Evolutionary conservation across 768 basidiomycete genomes (phyloP), one percentile per base, ranked within the genome.

Genomic region (Boletus reticuloceps): DNA sequence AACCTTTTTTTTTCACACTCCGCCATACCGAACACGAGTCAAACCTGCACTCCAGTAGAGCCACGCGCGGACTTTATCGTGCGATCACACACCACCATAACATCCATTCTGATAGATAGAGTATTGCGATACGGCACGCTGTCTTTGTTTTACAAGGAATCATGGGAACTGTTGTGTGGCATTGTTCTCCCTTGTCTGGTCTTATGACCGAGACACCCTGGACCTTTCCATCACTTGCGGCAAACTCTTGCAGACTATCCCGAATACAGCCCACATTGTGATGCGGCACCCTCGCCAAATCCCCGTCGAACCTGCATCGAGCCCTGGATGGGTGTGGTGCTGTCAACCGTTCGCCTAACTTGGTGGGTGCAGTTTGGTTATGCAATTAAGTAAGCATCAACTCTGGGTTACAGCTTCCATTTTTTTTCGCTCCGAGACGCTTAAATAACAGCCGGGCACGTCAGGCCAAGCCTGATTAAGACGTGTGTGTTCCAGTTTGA

Each of bases 341-440:
- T 54, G 62, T 47, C 55, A 60, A 45, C 42, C 9, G 6, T 40
- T 64, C 60, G 64, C 62, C 60, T 58, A 67, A 52, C 47, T 5
- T 22, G 20, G 39, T 54, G 53, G 53, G 27, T 31, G 19, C 38
- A 38, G 38, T 45, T 25, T 31, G 53, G 53, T 58, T 50, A 59
- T 60, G 44, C 41, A 49, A 66, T 69, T 67, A 67, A 16, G 48
- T 65, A 67, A 67, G 42, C 57, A 47, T 29, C 8, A 16, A 19
- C 53, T 52, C 47, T 42, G 51, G 51, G 16, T 48, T 47, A 39
- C 57, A 51, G 60, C 70, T 69, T 67, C 61, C 70, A 56, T 72
- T 68, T 62, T 52, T 60, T 54, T 58, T 53, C 47, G 50, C 63
- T 58, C 69, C 61, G 53, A 60, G 65, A 64, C 58, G 69, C 58